Evolutionary conservation across 2,329 filamentous ascomycete genomes (phyloP).

Genomic region (Cladosporium oxysporum): DNA sequence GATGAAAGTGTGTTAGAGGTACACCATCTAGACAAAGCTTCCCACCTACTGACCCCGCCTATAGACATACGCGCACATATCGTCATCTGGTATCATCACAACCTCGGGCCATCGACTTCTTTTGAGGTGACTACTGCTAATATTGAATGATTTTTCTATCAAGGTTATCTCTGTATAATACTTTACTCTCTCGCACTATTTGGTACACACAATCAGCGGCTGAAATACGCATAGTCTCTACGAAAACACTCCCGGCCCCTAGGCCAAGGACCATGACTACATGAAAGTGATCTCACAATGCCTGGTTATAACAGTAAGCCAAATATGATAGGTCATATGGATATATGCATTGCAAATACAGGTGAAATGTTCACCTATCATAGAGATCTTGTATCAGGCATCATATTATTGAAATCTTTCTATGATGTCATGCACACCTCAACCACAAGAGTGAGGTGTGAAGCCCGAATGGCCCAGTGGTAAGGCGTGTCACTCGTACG

Average conservation of each 20-base stretch:
- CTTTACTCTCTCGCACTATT: not conserved
- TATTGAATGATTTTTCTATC: not conserved
- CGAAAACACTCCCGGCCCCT: not conserved
- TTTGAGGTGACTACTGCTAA: not conserved
- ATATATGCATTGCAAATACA: too few species aligned
- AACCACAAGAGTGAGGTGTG: too few species aligned
- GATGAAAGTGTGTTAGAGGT: too few species aligned
- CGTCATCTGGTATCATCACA: not conserved
- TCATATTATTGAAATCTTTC: too few species aligned
- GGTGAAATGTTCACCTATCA: too few species aligned
- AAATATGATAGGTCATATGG: not conserved
- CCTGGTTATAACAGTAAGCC: not conserved
- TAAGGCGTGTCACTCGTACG: constrained; percentile 10
- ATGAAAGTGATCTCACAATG: not conserved
- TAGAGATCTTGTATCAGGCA: too few species aligned
- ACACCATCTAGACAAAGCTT: not conserved
- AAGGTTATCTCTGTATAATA: not conserved
- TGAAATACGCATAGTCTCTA: not conserved
- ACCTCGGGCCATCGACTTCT: not conserved
- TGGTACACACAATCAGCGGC: not conserved
- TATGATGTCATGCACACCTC: too few species aligned
- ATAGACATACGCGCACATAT: not conserved
- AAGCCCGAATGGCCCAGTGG: not conserved
- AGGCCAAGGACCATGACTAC: not conserved
- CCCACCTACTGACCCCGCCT: not conserved